phyloP scores from a whole-genome alignment of 192 early-diverging fungal genomes.

The Cladochytrium replicatum region DNA sequence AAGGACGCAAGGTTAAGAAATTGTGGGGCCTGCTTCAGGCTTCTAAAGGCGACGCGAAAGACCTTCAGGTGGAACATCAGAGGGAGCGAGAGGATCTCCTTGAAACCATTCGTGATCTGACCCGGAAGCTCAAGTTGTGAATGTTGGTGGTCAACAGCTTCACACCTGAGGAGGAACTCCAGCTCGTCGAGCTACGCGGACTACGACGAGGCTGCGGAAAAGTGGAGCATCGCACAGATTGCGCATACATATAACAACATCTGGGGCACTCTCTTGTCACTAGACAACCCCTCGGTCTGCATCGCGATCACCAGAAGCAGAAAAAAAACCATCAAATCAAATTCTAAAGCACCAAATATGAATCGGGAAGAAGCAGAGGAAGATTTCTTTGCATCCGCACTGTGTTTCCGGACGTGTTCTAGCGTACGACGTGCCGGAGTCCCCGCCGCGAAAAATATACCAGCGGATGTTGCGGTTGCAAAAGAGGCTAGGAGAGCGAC shows the following conservation, averaged over 20 bases:
- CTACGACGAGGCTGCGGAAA: constrained; percentile 48
- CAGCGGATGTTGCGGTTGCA: too few relatives aligned
- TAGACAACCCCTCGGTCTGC: background rate
- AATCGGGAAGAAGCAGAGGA: too few relatives aligned
- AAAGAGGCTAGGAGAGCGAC: too few relatives aligned
- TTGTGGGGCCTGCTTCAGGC: constrained; percentile 39
- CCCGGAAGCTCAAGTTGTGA: constrained; percentile 42
- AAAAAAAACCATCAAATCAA: background rate
- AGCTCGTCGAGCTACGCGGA: constrained; percentile 38
- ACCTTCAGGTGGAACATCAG: constrained; percentile 50
- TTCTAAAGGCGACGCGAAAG: constrained; percentile 44
- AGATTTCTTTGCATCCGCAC: too few relatives aligned
- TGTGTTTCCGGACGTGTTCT: too few relatives aligned
- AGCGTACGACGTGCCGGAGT: too few relatives aligned
- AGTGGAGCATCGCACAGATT: constrained; percentile 44
- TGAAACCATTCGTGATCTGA: constrained; percentile 48
- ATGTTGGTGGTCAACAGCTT: constrained; percentile 40
- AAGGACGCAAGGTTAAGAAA: constrained; percentile 48
- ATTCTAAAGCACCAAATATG: too few relatives aligned
- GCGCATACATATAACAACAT: constrained; percentile 52
- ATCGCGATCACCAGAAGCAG: background rate
- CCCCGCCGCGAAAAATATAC: too few relatives aligned
- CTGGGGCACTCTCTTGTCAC: constrained; percentile 22
- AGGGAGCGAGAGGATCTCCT: constrained; percentile 48
- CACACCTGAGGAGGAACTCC: constrained; percentile 39